Base-by-base conservation (phyloP, 1,139 yeast genomes). In the Protomyces inouyei region DNA sequence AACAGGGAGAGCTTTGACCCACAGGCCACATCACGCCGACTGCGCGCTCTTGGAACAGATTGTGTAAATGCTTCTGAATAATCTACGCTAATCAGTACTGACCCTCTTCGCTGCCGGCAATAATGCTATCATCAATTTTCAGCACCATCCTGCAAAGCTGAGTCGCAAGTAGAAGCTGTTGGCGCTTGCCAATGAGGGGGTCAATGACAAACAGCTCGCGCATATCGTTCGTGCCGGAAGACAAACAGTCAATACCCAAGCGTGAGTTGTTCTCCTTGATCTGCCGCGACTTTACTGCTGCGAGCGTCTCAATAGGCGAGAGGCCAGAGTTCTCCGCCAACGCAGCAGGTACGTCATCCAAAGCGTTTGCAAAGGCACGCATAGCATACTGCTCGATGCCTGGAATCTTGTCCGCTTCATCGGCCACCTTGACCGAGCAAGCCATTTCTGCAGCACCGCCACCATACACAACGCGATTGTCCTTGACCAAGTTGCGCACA, bases 381-480 rank as follows among this genome's bases (percentile, higher is more conserved):
- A 93, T 91, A 0, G 98, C 98, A 75, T 93, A 93, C 78, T 93
- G 99, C 73, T 92, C 98, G 70, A 93, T 92, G 67, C 98, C 98
- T 72, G 68, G 63, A 52, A 64, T 55, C 73, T 84, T 85, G 75
- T 92, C 97, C 48, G 98, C 98, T 69, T 88, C 96, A 61, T 87
- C 90, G 65, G 92, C 82, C 21, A 95, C 97, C 10, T 96, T 95
- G 70, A 93, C 78, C 16, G 98, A 91, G 79, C 96, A 88, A 1
- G 97, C 82, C 65, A 93, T 85, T 78, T 95, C 99, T 32, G 98
- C 95, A 23, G 98, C 97, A 71, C 98, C 99, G 71, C 98, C 98
- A 69, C 98, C 98, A 73, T 95, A 95, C 16, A 95, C 98, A 57
- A 95, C 90, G 76, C 97, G 83, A 74, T 85, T 87, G 75, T 95